Conservation (phyloP, 257 asterid genomes). For the Forsythia suspensa region DNA sequence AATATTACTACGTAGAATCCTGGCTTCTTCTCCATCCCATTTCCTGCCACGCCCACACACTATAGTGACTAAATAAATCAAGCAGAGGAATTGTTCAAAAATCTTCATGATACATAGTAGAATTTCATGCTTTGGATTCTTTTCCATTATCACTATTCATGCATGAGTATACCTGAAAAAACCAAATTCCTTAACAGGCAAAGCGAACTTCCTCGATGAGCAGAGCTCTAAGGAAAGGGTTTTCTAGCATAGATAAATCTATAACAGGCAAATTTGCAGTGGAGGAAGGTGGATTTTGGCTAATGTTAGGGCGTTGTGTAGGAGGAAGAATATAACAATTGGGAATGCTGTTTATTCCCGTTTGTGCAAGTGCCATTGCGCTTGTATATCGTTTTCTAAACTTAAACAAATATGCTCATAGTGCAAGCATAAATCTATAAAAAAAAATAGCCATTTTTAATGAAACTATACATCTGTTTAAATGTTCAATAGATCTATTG, state of each 20-base stretch:
- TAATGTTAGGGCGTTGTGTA: slow-evolving; percentile 41
- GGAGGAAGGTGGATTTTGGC: slow-evolving; percentile 20
- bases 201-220: slow-evolving; percentile 27
- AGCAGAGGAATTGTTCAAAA: background rate
- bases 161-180: slow-evolving; percentile 42
- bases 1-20: slow-evolving; percentile 2
- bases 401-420: no score
- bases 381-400: slow-evolving; percentile 13
- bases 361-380: slow-evolving; percentile 37
- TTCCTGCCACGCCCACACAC: background rate
- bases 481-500: no score
- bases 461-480: no score
- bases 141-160: slow-evolving; percentile 10
- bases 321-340: slow-evolving; percentile 42
- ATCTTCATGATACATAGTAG: background rate
- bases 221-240: slow-evolving; percentile 32
- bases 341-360: slow-evolving; percentile 42
- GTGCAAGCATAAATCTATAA: no score
- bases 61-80: background rate
- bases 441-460: no score
- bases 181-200: slow-evolving; percentile 53
- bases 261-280: slow-evolving; percentile 36
- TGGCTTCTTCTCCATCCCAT: background rate
- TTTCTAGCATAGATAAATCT: slow-evolving; percentile 37
- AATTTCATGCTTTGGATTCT: background rate